Evolutionary conservation across 768 basidiomycete species (phyloP).

Genomic region (Hygrocybe punicea): DNA sequence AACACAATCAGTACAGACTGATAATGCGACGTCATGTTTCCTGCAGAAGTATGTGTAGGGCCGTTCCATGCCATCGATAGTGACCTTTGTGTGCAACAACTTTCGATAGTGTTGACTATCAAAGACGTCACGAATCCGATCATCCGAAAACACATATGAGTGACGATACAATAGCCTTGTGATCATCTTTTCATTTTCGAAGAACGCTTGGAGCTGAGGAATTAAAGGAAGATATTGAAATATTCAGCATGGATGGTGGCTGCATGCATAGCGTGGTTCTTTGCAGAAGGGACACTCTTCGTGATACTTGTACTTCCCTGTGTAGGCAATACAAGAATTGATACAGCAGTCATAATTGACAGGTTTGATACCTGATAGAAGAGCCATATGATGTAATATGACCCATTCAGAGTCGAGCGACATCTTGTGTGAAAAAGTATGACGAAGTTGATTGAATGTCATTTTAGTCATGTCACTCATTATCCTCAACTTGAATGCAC

Average conservation of each 20-base stretch:
- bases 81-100: conserved; percentile 21
- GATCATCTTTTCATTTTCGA: conserved; percentile 6
- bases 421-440: conserved; percentile 22
- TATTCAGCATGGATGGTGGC: conserved; percentile 10
- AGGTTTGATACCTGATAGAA: conserved; percentile 29
- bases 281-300: conserved; percentile 24
- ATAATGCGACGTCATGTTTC: conserved; percentile 35
- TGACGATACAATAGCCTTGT: conserved; percentile 14
- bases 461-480: conserved; percentile 21
- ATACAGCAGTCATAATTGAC: conserved; percentile 33
- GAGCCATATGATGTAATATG: conserved; percentile 20
- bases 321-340: conserved; percentile 33
- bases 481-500: too few species aligned
- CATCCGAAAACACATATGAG: conserved; percentile 7
- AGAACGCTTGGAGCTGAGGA: conserved; percentile 26
- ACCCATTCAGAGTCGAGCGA: conserved; percentile 24
- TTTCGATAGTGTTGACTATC: conserved; percentile 30
- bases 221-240: conserved; percentile 31
- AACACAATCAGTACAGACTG: conserved; percentile 39
- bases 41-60: conserved; percentile 33
- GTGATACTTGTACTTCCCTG: conserved; percentile 14
- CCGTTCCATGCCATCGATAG: conserved; percentile 20
- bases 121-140: conserved; percentile 32
- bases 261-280: conserved; percentile 8
- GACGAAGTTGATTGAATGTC: conserved; percentile 25